Percentiles rank a stretch among this genome's conserved stretches.
phyloP scores from a whole-genome alignment of 176 grass and related monocot species.

The Aegilops longissima region DNA sequence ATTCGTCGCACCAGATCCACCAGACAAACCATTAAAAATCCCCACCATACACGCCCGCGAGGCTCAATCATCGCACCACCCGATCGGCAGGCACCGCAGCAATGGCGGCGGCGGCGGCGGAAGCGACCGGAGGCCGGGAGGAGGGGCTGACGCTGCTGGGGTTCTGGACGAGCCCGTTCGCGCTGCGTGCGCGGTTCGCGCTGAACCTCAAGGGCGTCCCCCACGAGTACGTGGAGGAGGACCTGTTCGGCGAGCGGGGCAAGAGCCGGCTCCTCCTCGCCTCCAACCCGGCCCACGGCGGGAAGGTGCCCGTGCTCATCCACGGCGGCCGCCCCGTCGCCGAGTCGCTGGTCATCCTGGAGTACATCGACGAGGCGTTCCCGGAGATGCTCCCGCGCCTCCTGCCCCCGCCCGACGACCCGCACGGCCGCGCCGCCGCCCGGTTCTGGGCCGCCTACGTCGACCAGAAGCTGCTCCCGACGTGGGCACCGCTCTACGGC shows the following conservation, averaged over 20 bases:
- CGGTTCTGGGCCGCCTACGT: slow-evolving; percentile 10
- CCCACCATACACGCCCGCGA: too few relatives aligned
- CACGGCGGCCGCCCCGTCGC: slow-evolving; percentile 1
- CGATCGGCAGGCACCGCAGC: background rate
- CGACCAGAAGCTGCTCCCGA: slow-evolving; percentile 1
- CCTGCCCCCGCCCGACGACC: background rate
- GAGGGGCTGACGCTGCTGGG: slow-evolving; percentile 1
- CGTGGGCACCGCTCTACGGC: background rate
- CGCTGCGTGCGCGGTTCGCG: slow-evolving; percentile 11
- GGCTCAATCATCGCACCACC: background rate
- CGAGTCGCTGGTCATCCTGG: slow-evolving; percentile 8
- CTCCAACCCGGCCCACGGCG: slow-evolving; percentile 15
- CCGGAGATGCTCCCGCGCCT: background rate
- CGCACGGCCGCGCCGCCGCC: background rate
- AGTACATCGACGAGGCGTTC: slow-evolving; percentile 21
- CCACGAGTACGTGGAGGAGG: slow-evolving; percentile 21
- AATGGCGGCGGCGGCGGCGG: background rate
- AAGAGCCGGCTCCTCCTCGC: slow-evolving; percentile 10
- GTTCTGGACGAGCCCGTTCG: slow-evolving; percentile 17
- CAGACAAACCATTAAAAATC: background rate
- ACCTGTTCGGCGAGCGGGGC: slow-evolving; percentile 1
- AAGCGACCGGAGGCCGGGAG: background rate
- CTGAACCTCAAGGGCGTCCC: slow-evolving; percentile 17
- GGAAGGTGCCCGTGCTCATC: slow-evolving; percentile 17
- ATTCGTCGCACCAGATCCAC: background rate